A percentile compares a stretch with the other conserved stretches of the same genome.
These are phyloP conservation scores for Penicillium sp. DNA, from an alignment of 2,329 filamentous ascomycete genomes.

Conservation along the genomic window DNA sequence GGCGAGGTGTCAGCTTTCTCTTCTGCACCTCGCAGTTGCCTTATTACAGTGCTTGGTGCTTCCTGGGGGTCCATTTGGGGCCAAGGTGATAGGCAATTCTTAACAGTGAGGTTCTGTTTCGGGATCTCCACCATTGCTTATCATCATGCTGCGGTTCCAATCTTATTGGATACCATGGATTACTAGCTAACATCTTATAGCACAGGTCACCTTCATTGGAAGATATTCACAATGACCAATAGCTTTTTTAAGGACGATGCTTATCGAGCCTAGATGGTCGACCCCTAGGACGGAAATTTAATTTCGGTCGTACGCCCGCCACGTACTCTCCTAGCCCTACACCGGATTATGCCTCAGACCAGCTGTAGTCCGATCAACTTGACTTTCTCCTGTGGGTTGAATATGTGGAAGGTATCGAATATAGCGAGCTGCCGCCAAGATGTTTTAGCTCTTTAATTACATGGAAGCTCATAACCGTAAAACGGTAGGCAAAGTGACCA, in stretches of 20 bases:
- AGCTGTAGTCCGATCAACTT: slow-evolving; percentile 9
- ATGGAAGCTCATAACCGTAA: slow-evolving; percentile 18
- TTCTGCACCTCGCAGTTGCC: slow-evolving; percentile 3
- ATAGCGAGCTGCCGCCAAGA: slow-evolving; percentile 22
- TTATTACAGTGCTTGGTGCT: background rate
- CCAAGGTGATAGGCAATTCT: slow-evolving; percentile 8
- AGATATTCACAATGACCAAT: background rate
- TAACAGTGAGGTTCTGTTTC: slow-evolving; percentile 4
- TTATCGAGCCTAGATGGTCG: background rate
- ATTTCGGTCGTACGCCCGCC: slow-evolving; percentile 7
- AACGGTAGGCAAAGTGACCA: slow-evolving; percentile 25
- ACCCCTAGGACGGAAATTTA: background rate
- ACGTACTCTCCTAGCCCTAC: slow-evolving; percentile 15
- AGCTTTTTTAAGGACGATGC: background rate
- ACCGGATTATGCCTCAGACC: slow-evolving; percentile 11
- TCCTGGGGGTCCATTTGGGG: slow-evolving; percentile 4
- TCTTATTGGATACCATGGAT: slow-evolving; percentile 5
- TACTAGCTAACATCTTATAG: slow-evolving; percentile 2
- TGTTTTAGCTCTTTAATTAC: slow-evolving; percentile 3
- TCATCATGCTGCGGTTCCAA: slow-evolving; percentile 1
- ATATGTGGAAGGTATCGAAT: slow-evolving; percentile 21
- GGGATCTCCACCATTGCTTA: slow-evolving; percentile 4
- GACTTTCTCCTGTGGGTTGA: slow-evolving; percentile 18
- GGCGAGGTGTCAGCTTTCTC: slow-evolving; percentile 3
- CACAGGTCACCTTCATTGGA: background rate